Evolutionary conservation across 768 basidiomycete genomes (phyloP).

Genomic region (Kwoniella sp.): DNA sequence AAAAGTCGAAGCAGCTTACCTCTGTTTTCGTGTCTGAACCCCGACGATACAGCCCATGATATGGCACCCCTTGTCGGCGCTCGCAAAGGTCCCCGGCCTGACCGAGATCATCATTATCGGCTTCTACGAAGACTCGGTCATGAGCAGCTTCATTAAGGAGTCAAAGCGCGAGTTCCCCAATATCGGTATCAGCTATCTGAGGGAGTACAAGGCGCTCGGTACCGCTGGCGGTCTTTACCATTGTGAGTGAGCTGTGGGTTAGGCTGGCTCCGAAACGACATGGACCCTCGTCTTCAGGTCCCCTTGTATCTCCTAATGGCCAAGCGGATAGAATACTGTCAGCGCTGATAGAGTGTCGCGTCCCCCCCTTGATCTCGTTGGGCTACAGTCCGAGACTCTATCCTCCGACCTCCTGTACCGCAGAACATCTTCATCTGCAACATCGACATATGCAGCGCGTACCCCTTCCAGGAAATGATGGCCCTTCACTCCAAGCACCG

Average conservation of each 20-base stretch:
- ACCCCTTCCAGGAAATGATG: constrained; percentile 55
- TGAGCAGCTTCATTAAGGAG: constrained; percentile 58
- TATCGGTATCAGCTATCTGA: constrained; percentile 57
- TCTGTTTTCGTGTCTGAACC: not conserved
- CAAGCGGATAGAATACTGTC: no score
- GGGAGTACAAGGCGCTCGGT: constrained; percentile 59
- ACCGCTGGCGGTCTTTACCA: constrained; percentile 58
- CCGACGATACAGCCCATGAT: constrained; percentile 52
- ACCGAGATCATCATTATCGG: constrained; percentile 58
- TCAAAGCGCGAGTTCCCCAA: constrained; percentile 59
- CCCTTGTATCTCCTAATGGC: no score
- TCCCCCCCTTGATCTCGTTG: not conserved
- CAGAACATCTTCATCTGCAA: constrained; percentile 60
- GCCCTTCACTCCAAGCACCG: constrained; percentile 57
- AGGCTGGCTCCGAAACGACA: no score
- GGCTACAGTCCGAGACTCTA: constrained; percentile 56
- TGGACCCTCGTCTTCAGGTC: no score
- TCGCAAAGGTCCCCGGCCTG: constrained; percentile 56
- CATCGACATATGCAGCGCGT: constrained; percentile 59
- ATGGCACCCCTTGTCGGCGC: constrained; percentile 59
- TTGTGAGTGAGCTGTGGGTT: no score
- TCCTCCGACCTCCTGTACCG: constrained; percentile 54
- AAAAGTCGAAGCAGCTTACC: not conserved
- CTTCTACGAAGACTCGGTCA: constrained; percentile 58
- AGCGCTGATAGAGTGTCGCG: no score